These are phyloP conservation scores for Collybia mongolica DNA, from an alignment of 768 basidiomycete genomes.

Conservation along the genomic window DNA sequence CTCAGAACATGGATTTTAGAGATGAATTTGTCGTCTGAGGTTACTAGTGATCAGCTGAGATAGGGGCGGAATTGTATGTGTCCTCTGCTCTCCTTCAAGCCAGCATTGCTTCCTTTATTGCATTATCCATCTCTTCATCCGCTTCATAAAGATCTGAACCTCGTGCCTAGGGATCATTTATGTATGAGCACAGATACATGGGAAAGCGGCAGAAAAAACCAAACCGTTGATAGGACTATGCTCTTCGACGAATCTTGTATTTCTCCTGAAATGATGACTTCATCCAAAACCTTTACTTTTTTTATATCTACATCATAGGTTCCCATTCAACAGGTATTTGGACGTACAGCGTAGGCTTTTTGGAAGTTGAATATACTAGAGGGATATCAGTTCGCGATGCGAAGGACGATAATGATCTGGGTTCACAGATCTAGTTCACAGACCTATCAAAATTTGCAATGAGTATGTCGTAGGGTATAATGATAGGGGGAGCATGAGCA, in stretches of 20 bases:
- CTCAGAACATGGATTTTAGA: conserved; percentile 50
- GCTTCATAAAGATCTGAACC: conserved; percentile 17
- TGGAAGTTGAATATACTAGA: conserved; percentile 95
- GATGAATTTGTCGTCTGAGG: conserved; percentile 46
- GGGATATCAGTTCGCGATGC: background rate
- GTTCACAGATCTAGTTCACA: conserved; percentile 90
- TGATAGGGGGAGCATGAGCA: conserved; percentile 27
- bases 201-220: background rate
- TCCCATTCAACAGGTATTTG: background rate
- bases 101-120: conserved; percentile 15
- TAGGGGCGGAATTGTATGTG: no score
- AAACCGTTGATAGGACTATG: conserved; percentile 43
- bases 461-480: conserved; percentile 29
- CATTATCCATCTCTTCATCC: conserved; percentile 17
- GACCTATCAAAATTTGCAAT: conserved; percentile 56
- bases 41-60: no score
- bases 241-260: conserved; percentile 89
- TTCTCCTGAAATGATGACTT: conserved; percentile 91
- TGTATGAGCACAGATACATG: no score
- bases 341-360: conserved; percentile 83
- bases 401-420: background rate
- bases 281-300: conserved; percentile 72
- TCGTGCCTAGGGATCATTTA: conserved; percentile 2
- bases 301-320: background rate
- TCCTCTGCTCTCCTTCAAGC: background rate